Evolutionary conservation across 2,329 filamentous ascomycete genomes (phyloP).

Genomic region (Phoma sp.): DNA sequence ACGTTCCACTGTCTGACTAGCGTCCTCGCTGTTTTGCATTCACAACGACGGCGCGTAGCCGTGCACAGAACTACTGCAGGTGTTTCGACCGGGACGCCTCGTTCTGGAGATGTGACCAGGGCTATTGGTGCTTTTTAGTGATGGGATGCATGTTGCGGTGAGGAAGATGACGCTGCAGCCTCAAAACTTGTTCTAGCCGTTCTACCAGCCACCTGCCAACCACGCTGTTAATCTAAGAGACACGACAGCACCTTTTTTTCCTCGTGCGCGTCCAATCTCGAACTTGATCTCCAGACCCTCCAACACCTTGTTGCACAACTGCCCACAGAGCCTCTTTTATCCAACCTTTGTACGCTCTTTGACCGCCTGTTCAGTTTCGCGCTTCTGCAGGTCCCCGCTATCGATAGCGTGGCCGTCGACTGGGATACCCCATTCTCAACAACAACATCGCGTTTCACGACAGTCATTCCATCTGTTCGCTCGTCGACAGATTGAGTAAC

Average conservation of each 20-base stretch:
- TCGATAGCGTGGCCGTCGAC: constrained; percentile 25
- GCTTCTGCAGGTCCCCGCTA: constrained; percentile 20
- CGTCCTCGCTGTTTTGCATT: constrained; percentile 7
- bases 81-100: constrained; percentile 4
- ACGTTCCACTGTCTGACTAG: constrained; percentile 4
- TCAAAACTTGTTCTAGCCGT: constrained; percentile 25
- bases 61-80: constrained; percentile 17
- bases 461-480: constrained; percentile 27
- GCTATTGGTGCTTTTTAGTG: constrained; percentile 19
- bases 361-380: constrained; percentile 20
- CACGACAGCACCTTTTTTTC: constrained; percentile 24
- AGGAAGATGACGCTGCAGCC: constrained; percentile 30
- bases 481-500: constrained; percentile 21
- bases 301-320: constrained; percentile 24
- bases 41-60: constrained; percentile 2
- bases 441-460: constrained; percentile 36
- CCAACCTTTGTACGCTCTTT: constrained; percentile 17
- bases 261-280: constrained; percentile 21
- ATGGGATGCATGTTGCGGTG: constrained; percentile 35
- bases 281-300: constrained; percentile 11
- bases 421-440: constrained; percentile 19
- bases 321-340: constrained; percentile 9
- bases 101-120: constrained; percentile 1
- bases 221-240: constrained; percentile 22
- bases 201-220: constrained; percentile 28